These are phyloP conservation scores for Erysiphe neolycopersici DNA, from an alignment of 2,329 filamentous ascomycete genomes.

Conservation along the genomic window DNA sequence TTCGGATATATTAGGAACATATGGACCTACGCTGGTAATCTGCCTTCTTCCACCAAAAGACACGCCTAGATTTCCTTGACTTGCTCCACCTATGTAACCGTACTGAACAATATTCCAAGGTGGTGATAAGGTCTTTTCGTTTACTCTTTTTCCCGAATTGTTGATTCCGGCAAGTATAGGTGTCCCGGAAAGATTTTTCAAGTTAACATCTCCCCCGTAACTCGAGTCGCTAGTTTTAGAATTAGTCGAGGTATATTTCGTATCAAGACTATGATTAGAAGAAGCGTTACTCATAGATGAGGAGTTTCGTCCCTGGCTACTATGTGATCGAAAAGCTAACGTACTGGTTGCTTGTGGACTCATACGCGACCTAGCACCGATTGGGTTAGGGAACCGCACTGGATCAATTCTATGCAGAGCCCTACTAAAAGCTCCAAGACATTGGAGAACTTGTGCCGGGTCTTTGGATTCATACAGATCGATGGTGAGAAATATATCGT, in stretches of 20 bases:
- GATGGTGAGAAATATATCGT: constrained; percentile 92
- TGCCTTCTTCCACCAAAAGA: constrained; percentile 77
- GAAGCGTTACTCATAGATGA: constrained; percentile 33
- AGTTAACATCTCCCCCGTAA: constrained; percentile 29
- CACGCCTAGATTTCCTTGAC: constrained; percentile 83
- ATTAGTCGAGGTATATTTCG: constrained; percentile 10
- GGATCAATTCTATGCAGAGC: constrained; percentile 54
- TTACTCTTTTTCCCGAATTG: constrained; percentile 69
- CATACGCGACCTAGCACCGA: constrained; percentile 42
- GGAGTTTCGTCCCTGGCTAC: constrained; percentile 20
- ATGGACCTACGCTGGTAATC: constrained; percentile 60
- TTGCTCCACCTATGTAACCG: constrained; percentile 92
- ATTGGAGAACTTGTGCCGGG: constrained; percentile 85
- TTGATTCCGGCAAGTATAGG: constrained; percentile 35
- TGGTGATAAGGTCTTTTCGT: constrained; percentile 56
- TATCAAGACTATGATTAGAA: constrained; percentile 16
- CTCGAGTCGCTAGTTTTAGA: constrained; percentile 15
- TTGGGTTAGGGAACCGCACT: constrained; percentile 40
- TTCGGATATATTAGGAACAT: constrained; percentile 57
- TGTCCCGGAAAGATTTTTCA: constrained; percentile 29
- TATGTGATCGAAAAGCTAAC: constrained; percentile 15
- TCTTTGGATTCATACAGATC: constrained; percentile 92
- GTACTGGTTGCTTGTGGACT: constrained; percentile 43
- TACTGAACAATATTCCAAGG: constrained; percentile 99
- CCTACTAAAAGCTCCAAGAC: constrained; percentile 72